Evolutionary conservation across 345 rosid species (phyloP), one percentile per base, ranked within the genome.

Genomic region (Leavenworthia alabamica): DNA sequence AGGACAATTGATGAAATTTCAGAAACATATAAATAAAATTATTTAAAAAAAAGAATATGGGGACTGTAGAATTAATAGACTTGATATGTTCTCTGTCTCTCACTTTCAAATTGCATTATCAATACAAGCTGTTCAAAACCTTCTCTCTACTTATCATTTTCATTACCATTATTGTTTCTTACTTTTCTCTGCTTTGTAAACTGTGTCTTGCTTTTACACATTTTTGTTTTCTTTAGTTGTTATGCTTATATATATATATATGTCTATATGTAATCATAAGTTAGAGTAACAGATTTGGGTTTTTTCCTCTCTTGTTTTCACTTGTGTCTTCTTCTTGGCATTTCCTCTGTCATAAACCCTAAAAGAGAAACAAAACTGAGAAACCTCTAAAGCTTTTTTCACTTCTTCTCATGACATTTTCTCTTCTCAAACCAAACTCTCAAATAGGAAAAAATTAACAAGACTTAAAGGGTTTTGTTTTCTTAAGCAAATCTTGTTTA

Each of bases 31-130:
- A 11, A 57, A 44, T 4, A n/a, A 23, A 14, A 27, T 12, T 14
- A 14, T 15, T 15, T 39, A 3, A 11, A 28, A 14, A 4, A 10
- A 13, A 35, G 46, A 63, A 40, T 63, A 36, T 41, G 43, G 49
- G 50, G 61, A 62, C 26, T 58, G 14, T 36, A 53, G 56, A 55
- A 52, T 14, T 33, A 62, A 61, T 43, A 70, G 46, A 39, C 35
- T 32, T 2, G 56, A 42, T 52, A 41, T 52, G 32, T 47, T 55
- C 47, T 54, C 41, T 57, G 55, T 67, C 83, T 73, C 71, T 80
- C 83, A 72, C 80, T 80, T 79, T 82, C 85, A 66, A 32, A 26
- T 49, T 43, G 28, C 53, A 64, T 32, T 47, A 68, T 44, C 67
- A 19, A 73, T 67, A 37, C 56, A 49, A 48, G 56, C 51, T 39